phyloP scores from a whole-genome alignment of 148 eudicot species.

The Vaccinium darrowii region DNA sequence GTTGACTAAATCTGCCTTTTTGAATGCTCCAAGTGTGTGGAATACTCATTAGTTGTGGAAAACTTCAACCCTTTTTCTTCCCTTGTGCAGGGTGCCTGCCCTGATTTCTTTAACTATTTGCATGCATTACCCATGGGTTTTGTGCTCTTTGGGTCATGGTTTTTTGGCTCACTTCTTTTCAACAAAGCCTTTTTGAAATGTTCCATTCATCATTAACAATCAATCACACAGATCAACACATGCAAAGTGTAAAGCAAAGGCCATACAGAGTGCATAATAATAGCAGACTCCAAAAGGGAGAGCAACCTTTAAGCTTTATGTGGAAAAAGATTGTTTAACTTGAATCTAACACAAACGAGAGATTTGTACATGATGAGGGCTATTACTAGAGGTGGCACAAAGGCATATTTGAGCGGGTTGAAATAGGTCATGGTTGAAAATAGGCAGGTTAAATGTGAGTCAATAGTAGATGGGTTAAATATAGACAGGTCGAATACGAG shows the following conservation, averaged over 20 bases:
- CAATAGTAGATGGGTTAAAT: not conserved
- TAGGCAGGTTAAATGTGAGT: no score
- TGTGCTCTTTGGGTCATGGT: not conserved
- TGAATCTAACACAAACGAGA: no score
- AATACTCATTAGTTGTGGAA: not conserved
- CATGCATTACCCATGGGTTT: no score
- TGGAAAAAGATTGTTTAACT: not conserved
- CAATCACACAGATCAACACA: not conserved
- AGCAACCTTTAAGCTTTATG: not conserved
- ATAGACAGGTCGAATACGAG: no score
- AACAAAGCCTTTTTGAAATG: not conserved
- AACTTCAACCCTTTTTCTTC: not conserved
- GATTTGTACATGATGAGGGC: no score
- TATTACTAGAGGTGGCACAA: no score
- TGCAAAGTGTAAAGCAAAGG: not conserved
- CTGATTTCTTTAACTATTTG: not conserved
- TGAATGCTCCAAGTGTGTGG: constrained; percentile 4
- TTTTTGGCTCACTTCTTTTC: constrained; percentile 6
- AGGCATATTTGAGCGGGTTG: no score
- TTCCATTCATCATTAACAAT: not conserved
- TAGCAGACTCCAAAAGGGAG: not conserved
- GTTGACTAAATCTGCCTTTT: not conserved
- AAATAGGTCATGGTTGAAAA: no score
- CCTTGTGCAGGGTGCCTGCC: not conserved
- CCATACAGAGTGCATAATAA: not conserved